phyloP scores from a whole-genome alignment of 345 rosid genomes.

The Citrus hindsii region DNA sequence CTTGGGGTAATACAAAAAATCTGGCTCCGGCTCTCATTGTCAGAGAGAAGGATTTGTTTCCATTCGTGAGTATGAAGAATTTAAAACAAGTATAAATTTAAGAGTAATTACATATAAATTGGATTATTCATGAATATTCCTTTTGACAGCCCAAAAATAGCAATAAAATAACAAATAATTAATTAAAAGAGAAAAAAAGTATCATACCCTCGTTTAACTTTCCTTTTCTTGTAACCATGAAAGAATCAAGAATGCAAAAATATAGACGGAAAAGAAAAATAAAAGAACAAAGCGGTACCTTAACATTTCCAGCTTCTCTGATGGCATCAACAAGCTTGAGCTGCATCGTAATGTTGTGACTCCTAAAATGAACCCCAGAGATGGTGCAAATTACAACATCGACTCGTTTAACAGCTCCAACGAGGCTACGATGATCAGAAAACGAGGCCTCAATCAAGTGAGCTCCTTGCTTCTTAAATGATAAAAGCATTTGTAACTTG shows the following conservation, averaged over 20 bases:
- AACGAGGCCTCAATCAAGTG: conserved; percentile 44
- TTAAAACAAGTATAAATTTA: no score
- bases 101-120: no score
- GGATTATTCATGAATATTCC: background rate
- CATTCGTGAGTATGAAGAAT: no score
- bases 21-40: no score
- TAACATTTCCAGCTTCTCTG: conserved; percentile 61
- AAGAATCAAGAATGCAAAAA: background rate
- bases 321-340: conserved; percentile 62
- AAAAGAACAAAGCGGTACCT: conserved; percentile 26
- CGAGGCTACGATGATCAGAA: conserved; percentile 42
- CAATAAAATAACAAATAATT: background rate
- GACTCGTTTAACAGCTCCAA: conserved; percentile 44
- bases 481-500: conserved; percentile 46
- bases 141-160: background rate
- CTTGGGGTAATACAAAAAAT: no score
- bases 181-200: no score
- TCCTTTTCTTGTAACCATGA: background rate
- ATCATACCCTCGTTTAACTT: background rate
- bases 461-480: conserved; percentile 58
- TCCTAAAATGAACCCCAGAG: conserved; percentile 60
- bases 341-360: conserved; percentile 54
- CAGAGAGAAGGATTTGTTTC: no score
- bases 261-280: no score
- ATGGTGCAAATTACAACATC: conserved; percentile 64